Percentiles rank a stretch among this genome's conserved stretches.
phyloP scores from a whole-genome alignment of 2,329 filamentous ascomycete species.

The Thelonectria rubi region DNA sequence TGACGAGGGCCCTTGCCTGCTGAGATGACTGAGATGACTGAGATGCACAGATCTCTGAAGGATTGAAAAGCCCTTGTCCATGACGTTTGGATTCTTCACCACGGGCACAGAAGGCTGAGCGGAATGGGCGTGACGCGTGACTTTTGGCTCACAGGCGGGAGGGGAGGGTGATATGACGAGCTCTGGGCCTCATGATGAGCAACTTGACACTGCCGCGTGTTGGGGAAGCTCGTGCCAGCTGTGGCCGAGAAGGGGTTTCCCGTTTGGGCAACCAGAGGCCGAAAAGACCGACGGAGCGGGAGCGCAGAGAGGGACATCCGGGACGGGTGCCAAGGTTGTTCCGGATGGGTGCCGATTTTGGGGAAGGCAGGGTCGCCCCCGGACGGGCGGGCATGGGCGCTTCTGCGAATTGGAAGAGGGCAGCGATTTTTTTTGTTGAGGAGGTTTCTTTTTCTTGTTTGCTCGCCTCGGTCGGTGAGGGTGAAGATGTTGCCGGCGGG shows the following conservation, averaged over 20 bases:
- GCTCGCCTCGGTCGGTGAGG: too few species aligned
- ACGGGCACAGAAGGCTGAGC: neutral
- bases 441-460: too few species aligned
- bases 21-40: constrained; percentile 1
- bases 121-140: neutral
- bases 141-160: neutral
- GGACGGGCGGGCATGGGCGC: neutral
- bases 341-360: constrained; percentile 17
- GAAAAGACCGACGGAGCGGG: constrained; percentile 5
- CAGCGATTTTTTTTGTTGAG: neutral
- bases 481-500: too few species aligned
- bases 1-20: constrained; percentile 4
- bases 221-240: neutral
- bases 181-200: neutral
- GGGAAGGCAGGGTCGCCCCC: neutral
- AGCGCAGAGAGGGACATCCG: neutral
- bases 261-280: constrained; percentile 8
- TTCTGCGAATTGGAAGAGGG: neutral
- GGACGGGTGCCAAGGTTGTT: constrained; percentile 12
- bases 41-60: neutral
- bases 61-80: neutral
- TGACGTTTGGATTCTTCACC: neutral
- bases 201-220: neutral
- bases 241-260: neutral
- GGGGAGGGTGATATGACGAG: neutral